A percentile compares a stretch with the other conserved stretches of the same genome.
Evolutionary conservation across 2,329 filamentous ascomycete species (phyloP).

Genomic region (Volutella citrinella): DNA sequence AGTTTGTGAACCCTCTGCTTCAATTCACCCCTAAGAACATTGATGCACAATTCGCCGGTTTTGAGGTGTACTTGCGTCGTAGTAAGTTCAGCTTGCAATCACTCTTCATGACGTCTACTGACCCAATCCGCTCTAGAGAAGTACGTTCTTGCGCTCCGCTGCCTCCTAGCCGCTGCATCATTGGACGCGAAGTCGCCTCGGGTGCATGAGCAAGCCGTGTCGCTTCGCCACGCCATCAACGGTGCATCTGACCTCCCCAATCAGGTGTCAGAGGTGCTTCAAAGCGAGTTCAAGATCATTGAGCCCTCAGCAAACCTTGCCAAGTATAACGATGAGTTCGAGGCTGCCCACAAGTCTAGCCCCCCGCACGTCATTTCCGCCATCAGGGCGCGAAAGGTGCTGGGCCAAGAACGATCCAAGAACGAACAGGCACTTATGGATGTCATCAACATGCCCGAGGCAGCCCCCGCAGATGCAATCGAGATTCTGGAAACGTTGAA

Average conservation of each 20-base stretch:
- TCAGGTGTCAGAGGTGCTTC: constrained; percentile 67
- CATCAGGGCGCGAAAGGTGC: constrained; percentile 55
- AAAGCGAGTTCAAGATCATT: constrained; percentile 62
- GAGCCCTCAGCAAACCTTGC: constrained; percentile 56
- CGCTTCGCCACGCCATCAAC: constrained; percentile 63
- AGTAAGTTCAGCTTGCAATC: constrained; percentile 53
- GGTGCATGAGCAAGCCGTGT: constrained; percentile 71
- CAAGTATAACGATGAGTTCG: constrained; percentile 65
- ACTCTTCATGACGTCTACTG: neutral
- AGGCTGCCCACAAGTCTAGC: constrained; percentile 60
- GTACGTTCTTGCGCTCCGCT: constrained; percentile 82
- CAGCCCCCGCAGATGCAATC: constrained; percentile 55
- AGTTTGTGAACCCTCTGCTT: constrained; percentile 78
- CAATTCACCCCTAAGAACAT: constrained; percentile 79
- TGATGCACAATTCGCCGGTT: constrained; percentile 79
- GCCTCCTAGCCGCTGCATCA: constrained; percentile 69
- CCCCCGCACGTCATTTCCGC: constrained; percentile 61
- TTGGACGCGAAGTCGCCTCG: constrained; percentile 68
- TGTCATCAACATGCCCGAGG: constrained; percentile 49
- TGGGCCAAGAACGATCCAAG: constrained; percentile 56
- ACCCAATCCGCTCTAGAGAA: constrained; percentile 63
- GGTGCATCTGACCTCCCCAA: constrained; percentile 55
- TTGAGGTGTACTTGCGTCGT: constrained; percentile 83
- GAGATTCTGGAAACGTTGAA: constrained; percentile 41
- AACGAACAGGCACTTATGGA: constrained; percentile 61